phyloP scores from a whole-genome alignment of 2,329 filamentous ascomycete genomes.

The Aspergillus niger region DNA sequence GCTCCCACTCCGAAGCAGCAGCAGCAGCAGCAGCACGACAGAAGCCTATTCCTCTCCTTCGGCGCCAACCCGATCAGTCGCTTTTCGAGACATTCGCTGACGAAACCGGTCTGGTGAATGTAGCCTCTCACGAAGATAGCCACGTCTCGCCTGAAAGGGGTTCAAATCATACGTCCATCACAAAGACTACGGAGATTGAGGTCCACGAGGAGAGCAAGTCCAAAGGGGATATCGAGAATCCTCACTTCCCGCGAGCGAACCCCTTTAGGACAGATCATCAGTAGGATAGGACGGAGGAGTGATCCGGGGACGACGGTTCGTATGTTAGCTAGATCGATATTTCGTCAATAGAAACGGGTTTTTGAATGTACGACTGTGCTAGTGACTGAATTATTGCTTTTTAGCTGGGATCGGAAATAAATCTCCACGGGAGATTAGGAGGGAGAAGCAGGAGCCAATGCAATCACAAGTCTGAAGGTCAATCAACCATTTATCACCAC shows the following conservation, averaged over 20 bases:
- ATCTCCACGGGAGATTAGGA: too few relatives aligned
- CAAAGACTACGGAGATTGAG: conserved; percentile 10
- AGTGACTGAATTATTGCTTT: too few relatives aligned
- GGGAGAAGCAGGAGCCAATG: too few relatives aligned
- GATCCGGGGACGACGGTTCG: too few relatives aligned
- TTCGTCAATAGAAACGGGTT: too few relatives aligned
- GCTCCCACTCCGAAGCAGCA: not conserved
- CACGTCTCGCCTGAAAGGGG: not conserved
- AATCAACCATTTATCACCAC: too few relatives aligned
- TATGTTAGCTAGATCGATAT: too few relatives aligned
- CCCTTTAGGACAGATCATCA: not conserved
- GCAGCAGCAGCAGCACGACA: not conserved
- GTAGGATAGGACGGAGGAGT: not conserved
- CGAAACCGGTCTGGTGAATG: not conserved
- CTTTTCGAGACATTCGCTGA: conserved; percentile 12
- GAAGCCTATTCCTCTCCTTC: not conserved
- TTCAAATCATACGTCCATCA: not conserved
- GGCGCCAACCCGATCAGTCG: conserved; percentile 7
- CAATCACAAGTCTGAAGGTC: too few relatives aligned
- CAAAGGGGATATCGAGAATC: not conserved
- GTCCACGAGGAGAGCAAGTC: not conserved
- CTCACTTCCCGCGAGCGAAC: conserved; percentile 5
- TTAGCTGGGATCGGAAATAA: too few relatives aligned
- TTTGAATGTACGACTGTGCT: too few relatives aligned
- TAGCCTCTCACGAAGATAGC: conserved; percentile 5